Conservation (phyloP, 225 moss, liverwort and hornwort genomes). For the Marchantia polymorpha region DNA sequence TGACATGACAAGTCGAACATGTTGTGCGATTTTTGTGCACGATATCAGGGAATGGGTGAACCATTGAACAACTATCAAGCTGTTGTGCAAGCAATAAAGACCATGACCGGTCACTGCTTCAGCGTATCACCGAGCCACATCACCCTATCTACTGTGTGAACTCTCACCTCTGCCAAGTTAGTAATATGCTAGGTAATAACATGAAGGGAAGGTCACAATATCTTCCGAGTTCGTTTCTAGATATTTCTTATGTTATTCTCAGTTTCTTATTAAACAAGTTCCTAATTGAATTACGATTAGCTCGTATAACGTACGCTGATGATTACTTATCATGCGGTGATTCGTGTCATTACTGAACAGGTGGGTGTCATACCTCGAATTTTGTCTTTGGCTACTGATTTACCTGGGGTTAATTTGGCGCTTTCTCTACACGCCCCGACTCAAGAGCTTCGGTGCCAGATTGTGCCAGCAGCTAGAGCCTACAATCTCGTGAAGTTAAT, state of each 20-base stretch:
- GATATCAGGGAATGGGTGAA: constrained; percentile 91
- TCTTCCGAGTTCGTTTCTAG: no score
- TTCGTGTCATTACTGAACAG: constrained; percentile 43
- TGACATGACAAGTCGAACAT: neutral
- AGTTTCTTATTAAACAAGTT: no score
- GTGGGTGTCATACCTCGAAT: constrained; percentile 92
- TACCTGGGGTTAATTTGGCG: constrained; percentile 94
- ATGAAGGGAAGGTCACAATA: neutral
- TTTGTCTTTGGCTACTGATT: constrained; percentile 63
- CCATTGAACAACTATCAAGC: constrained; percentile 90
- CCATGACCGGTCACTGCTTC: constrained; percentile 92
- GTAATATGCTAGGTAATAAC: neutral
- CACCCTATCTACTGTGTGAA: constrained; percentile 91
- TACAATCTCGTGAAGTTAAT: constrained; percentile 78
- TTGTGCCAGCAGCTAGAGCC: constrained; percentile 85
- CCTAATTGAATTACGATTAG: no score
- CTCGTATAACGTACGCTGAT: no score
- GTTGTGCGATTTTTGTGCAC: neutral
- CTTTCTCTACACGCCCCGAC: constrained; percentile 94
- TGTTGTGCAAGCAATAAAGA: constrained; percentile 80
- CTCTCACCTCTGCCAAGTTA: constrained; percentile 9
- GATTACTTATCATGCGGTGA: constrained; percentile 26
- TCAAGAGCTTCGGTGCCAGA: constrained; percentile 83
- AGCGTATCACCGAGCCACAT: constrained; percentile 91
- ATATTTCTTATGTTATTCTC: no score